A percentile compares a stretch with the other conserved stretches of the same genome.
These are phyloP conservation scores for Heliamphora pulchella DNA, from an alignment of 179 eudicot species.

Conservation along the genomic window DNA sequence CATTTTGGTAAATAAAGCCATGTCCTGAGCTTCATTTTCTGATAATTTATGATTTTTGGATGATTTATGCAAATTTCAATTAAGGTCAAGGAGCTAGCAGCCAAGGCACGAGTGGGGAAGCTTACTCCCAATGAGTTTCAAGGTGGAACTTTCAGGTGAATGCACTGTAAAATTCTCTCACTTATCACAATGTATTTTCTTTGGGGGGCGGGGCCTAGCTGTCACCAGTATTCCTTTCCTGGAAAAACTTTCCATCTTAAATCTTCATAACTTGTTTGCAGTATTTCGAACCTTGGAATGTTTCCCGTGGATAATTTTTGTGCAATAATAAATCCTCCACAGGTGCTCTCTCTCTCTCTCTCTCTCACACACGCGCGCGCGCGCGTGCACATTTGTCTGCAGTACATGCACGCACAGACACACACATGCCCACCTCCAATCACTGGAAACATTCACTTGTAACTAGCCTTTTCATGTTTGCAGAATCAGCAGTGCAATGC, in stretches of 20 bases:
- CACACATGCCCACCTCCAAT: not conserved
- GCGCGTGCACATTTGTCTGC: not conserved
- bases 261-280: constrained; percentile 28
- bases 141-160: constrained; percentile 97
- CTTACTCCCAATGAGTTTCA: constrained; percentile 86
- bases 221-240: not conserved
- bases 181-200: not conserved
- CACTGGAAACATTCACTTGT: not conserved
- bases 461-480: not conserved
- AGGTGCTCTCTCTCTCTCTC: constrained; percentile 43
- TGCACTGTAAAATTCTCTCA: not conserved
- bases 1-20: not conserved
- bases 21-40: constrained; percentile 9
- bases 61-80: constrained; percentile 10
- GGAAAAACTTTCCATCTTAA: not conserved
- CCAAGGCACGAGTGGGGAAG: constrained; percentile 85
- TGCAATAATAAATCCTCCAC: constrained; percentile 95
- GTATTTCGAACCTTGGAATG: constrained; percentile 98
- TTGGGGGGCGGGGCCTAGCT: not conserved
- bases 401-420: not conserved
- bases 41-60: constrained; percentile 1
- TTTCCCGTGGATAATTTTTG: constrained; percentile 92
- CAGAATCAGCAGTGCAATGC: not conserved
- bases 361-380: not conserved
- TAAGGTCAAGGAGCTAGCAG: constrained; percentile 91